phyloP scores from a whole-genome alignment of 1,139 yeast species.

The Hansenula anomala region DNA sequence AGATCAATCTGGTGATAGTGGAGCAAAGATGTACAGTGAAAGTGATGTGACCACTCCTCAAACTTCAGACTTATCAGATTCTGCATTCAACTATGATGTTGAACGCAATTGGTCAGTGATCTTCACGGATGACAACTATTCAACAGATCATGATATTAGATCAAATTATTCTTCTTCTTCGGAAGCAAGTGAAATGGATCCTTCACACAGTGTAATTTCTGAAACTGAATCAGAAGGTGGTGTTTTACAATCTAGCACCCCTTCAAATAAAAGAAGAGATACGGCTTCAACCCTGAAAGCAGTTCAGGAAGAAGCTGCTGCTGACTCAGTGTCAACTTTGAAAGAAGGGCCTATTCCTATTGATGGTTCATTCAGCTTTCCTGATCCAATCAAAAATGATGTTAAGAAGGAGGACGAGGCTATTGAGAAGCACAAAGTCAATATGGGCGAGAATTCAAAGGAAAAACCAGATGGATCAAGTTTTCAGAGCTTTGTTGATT shows the following conservation, averaged over 20 bases:
- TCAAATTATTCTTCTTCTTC: conserved; percentile 16
- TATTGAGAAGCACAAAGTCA: too few relatives aligned
- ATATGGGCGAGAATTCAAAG: too few relatives aligned
- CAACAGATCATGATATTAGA: conserved; percentile 20
- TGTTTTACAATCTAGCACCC: conserved; percentile 1
- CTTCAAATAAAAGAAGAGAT: conserved; percentile 2
- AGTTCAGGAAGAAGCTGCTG: background rate
- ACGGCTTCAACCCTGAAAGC: conserved; percentile 7
- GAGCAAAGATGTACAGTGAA: background rate
- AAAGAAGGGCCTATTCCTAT: conserved; percentile 1
- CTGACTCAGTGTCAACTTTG: conserved; percentile 11
- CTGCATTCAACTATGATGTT: conserved; percentile 13
- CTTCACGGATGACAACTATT: conserved; percentile 22
- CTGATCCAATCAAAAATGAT: conserved; percentile 12
- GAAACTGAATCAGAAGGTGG: conserved; percentile 15
- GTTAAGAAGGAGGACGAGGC: too few relatives aligned
- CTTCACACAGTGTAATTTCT: conserved; percentile 7
- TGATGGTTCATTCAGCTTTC: conserved; percentile 10
- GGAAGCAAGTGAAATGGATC: conserved; percentile 6
- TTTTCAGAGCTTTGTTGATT: too few relatives aligned
- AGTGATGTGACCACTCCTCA: background rate
- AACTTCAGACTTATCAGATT: conserved; percentile 5
- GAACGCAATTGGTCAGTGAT: conserved; percentile 22
- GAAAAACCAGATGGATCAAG: too few relatives aligned
- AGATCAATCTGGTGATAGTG: background rate